Percentiles rank a stretch among this genome's conserved stretches.
Evolutionary conservation across 345 rosid species (phyloP).

Genomic region (Erucastrum elatum): DNA sequence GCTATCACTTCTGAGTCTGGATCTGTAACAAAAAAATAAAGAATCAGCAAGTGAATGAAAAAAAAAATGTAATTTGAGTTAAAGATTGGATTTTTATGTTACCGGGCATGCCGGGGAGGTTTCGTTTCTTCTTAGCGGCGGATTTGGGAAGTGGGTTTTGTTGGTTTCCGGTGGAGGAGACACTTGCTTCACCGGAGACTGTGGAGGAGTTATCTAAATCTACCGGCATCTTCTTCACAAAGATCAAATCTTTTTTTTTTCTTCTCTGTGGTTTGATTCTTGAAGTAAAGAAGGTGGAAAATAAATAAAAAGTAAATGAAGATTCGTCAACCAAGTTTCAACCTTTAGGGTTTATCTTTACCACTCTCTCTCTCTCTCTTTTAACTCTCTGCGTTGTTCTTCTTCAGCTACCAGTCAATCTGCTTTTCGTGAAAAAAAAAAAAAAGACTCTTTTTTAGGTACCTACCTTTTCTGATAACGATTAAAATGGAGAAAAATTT

Average conservation of each 20-base stretch:
- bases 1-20: slow-evolving; percentile 46
- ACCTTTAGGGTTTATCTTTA: slow-evolving; percentile 27
- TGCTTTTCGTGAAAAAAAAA: slow-evolving; percentile 31
- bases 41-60: background rate
- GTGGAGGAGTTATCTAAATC: slow-evolving; percentile 88
- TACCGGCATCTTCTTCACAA: slow-evolving; percentile 47
- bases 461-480: slow-evolving; percentile 38
- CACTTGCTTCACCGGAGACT: slow-evolving; percentile 90
- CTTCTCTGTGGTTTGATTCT: slow-evolving; percentile 9
- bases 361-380: background rate
- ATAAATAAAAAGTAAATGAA: slow-evolving; percentile 25
- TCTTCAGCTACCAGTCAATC: slow-evolving; percentile 46
- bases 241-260: background rate
- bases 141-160: slow-evolving; percentile 53
- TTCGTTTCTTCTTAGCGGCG: slow-evolving; percentile 78
- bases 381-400: slow-evolving; percentile 25
- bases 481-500: background rate
- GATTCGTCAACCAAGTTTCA: slow-evolving; percentile 39
- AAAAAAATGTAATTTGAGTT: background rate
- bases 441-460: slow-evolving; percentile 10
- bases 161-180: slow-evolving; percentile 71
- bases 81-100: slow-evolving; percentile 1
- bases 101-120: slow-evolving; percentile 99
- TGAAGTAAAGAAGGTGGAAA: background rate
- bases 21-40: slow-evolving; percentile 23